Evolutionary conservation across 129 eudicot genomes (phyloP).

Genomic region (Rutidosis leptorrhynchoides): DNA sequence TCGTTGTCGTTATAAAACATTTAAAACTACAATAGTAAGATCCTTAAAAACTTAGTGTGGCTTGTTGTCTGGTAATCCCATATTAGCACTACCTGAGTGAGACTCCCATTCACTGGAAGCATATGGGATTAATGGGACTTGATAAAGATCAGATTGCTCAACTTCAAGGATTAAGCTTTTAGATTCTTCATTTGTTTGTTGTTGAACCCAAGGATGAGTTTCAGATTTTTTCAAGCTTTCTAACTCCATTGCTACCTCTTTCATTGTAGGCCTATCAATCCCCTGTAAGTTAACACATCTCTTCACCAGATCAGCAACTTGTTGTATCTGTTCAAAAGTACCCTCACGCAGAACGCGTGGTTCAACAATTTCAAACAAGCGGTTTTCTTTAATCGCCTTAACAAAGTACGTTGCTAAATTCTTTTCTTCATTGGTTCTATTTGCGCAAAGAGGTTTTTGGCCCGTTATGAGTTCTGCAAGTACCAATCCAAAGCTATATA

Average conservation of each 20-base stretch:
- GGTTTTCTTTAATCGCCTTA: slow-evolving; percentile 35
- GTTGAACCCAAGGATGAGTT: slow-evolving; percentile 38
- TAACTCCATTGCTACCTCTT: too few relatives aligned
- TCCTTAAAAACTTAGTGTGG: neutral
- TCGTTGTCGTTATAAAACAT: too few relatives aligned
- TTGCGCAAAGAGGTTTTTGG: slow-evolving; percentile 26
- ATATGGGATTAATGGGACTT: slow-evolving; percentile 20
- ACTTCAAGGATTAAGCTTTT: slow-evolving; percentile 24
- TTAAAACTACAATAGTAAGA: too few relatives aligned
- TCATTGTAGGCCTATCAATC: slow-evolving; percentile 57
- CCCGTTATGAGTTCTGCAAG: slow-evolving; percentile 26
- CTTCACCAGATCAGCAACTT: slow-evolving; percentile 31
- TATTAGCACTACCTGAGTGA: neutral
- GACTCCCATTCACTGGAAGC: slow-evolving; percentile 22
- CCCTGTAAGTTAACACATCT: slow-evolving; percentile 28
- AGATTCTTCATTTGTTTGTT: neutral
- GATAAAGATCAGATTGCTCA: slow-evolving; percentile 28
- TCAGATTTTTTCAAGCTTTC: slow-evolving; percentile 39
- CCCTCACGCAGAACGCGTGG: slow-evolving; percentile 42
- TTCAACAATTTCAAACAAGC: slow-evolving; percentile 43
- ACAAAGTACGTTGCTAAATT: slow-evolving; percentile 28
- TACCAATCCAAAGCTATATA: slow-evolving; percentile 42
- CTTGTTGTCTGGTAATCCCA: neutral
- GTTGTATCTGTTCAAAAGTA: slow-evolving; percentile 38
- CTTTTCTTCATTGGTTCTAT: slow-evolving; percentile 13